phyloP scores from a whole-genome alignment of 2,329 filamentous ascomycete genomes.

The Sporothrix humicola region DNA sequence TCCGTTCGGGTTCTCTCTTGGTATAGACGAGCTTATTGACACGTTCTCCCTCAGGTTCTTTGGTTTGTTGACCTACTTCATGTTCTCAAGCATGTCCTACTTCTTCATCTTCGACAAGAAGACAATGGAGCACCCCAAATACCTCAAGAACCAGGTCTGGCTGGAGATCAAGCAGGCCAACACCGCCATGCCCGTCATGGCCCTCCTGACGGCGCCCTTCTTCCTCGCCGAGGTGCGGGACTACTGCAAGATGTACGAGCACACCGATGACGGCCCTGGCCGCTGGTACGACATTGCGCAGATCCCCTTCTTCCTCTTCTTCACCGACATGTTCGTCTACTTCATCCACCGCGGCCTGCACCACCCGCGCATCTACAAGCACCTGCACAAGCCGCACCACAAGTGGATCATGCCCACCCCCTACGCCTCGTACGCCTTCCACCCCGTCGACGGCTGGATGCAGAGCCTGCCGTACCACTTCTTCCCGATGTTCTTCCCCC shows the following conservation, averaged over 20 bases:
- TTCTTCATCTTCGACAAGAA: conserved; percentile 89
- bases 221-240: conserved; percentile 85
- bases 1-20: not conserved
- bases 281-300: conserved; percentile 79
- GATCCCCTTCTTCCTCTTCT: conserved; percentile 85
- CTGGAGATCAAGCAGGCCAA: conserved; percentile 85
- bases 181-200: conserved; percentile 79
- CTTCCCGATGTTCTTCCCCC: conserved; percentile 89
- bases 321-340: conserved; percentile 91
- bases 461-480: conserved; percentile 92
- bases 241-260: conserved; percentile 85
- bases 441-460: conserved; percentile 87
- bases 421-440: conserved; percentile 91
- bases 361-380: conserved; percentile 81
- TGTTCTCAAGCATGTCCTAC: conserved; percentile 83
- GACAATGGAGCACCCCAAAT: conserved; percentile 88
- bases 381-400: conserved; percentile 95
- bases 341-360: conserved; percentile 88
- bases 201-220: conserved; percentile 77
- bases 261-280: conserved; percentile 74
- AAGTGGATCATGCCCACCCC: conserved; percentile 99
- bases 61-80: conserved; percentile 81
- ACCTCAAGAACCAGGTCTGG: conserved; percentile 88
- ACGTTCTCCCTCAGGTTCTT: conserved; percentile 68
- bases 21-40: not conserved